A percentile compares a stretch with the other conserved stretches of the same genome.
Evolutionary conservation across 2,329 filamentous ascomycete species (phyloP).

Genomic region (Verticillium isaacii): DNA sequence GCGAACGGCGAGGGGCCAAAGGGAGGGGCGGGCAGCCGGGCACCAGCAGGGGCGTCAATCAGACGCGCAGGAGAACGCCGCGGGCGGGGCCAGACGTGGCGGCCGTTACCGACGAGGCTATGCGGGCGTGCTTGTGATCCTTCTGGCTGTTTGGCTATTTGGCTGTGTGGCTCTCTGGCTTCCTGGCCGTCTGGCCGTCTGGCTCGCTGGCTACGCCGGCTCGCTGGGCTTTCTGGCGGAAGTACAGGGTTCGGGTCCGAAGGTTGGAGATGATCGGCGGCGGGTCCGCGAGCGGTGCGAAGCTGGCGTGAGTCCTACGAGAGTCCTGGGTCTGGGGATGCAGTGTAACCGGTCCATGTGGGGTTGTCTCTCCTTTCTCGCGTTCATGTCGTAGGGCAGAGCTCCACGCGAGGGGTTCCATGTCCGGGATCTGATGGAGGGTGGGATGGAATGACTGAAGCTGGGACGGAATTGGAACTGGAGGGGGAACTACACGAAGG

Average conservation of each 20-base stretch:
- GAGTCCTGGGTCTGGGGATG: too few relatives aligned
- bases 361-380: too few relatives aligned
- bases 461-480: too few relatives aligned
- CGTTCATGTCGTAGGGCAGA: too few relatives aligned
- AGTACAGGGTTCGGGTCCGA: neutral
- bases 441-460: too few relatives aligned
- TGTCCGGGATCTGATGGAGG: too few relatives aligned
- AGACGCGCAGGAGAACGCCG: slow-evolving; percentile 1
- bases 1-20: neutral
- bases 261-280: neutral
- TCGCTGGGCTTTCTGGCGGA: neutral
- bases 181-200: too few relatives aligned
- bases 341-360: neutral
- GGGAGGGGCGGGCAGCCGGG: neutral
- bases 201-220: too few relatives aligned
- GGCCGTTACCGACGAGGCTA: neutral
- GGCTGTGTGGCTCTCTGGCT: too few relatives aligned
- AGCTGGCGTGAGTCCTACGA: too few relatives aligned
- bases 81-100: neutral
- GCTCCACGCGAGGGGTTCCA: too few relatives aligned
- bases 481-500: too few relatives aligned
- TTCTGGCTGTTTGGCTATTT: neutral
- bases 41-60: neutral
- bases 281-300: neutral
- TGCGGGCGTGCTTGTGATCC: neutral